Evolutionary conservation across 495 filamentous ascomycete genomes (phyloP), one percentile per base, ranked within the genome.

Genomic region (Pyrenula massariospora): DNA sequence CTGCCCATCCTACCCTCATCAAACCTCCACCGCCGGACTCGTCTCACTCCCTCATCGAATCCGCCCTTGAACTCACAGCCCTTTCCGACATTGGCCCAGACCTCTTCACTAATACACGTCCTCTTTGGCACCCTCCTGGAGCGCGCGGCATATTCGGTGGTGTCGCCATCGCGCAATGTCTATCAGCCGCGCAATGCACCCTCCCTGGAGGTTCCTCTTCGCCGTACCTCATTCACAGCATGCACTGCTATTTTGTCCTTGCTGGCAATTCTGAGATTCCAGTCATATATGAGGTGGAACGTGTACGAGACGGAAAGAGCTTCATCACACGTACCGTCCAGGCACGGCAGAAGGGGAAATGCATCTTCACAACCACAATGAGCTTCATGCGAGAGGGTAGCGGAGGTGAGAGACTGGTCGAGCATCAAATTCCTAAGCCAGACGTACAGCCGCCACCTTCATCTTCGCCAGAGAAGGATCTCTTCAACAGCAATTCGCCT

Each of bases 181-280:
- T 98, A 24, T 79, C 84, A 55, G 91, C 94, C 15, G 93, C 90
- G 11, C 90, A 94, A 71, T 77, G 79, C 54, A 98, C 93, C 53
- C 85, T 98, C 19, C 84, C 86, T 1, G 31, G 31, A 5, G 31
- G 31, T 15, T 42, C 31, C 31, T 42, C 31, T 15, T 64, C 63
- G 36, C 25, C 61, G 24, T 96, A 95, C 73, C 77, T 84, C 59
- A 79, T 91, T 50, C 92, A 98, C 73, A 88, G 83, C 70, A 95
- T 95, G 89, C 93, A 98, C 77, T 96, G 92, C 79, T 98, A 96
- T 77, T 98, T 98, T 73, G 84, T 98, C 42, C 84, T 97, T 1
- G 90, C 89, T 11, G 93, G 92, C 24, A 84, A 91, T 66, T 74
- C 83, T 8, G 81, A 86, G 48, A 83, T 94, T 36, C 92, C 93